phyloP scores from a whole-genome alignment of 177 flowering plant species.

The Tripterygium wilfordii region DNA sequence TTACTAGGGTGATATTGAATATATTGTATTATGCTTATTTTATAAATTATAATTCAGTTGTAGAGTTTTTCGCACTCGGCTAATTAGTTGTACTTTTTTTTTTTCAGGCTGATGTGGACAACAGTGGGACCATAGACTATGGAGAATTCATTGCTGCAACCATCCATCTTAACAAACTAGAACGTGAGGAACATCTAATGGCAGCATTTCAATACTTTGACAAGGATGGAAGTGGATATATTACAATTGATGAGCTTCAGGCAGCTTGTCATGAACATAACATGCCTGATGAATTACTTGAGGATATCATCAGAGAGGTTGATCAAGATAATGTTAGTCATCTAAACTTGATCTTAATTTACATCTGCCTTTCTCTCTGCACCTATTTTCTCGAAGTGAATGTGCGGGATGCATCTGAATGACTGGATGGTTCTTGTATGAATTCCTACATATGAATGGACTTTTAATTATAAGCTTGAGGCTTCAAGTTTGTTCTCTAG shows the following conservation, averaged over 20 bases:
- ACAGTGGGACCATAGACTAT: constrained; percentile 76
- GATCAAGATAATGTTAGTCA: constrained; percentile 72
- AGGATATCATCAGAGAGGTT: constrained; percentile 72
- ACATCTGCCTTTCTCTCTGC: background rate
- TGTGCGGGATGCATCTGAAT: background rate
- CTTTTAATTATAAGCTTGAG: too few species aligned
- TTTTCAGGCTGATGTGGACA: constrained; percentile 76
- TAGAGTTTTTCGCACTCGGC: background rate
- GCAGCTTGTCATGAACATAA: constrained; percentile 67
- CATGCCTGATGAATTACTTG: constrained; percentile 59
- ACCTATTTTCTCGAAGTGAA: background rate
- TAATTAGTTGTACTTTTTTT: background rate
- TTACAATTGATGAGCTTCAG: constrained; percentile 74
- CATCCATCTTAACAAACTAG: constrained; percentile 69
- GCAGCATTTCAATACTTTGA: constrained; percentile 75
- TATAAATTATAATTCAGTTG: too few species aligned
- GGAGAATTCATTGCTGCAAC: constrained; percentile 81
- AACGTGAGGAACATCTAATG: constrained; percentile 76
- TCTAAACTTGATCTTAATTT: background rate
- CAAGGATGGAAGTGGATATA: constrained; percentile 76
- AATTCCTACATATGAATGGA: too few species aligned
- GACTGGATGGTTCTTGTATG: too few species aligned
- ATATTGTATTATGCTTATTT: too few species aligned
- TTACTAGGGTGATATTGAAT: too few species aligned
- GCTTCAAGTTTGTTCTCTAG: too few species aligned